Conservation (phyloP, 768 basidiomycete species). For the Mycena kentingensis region DNA sequence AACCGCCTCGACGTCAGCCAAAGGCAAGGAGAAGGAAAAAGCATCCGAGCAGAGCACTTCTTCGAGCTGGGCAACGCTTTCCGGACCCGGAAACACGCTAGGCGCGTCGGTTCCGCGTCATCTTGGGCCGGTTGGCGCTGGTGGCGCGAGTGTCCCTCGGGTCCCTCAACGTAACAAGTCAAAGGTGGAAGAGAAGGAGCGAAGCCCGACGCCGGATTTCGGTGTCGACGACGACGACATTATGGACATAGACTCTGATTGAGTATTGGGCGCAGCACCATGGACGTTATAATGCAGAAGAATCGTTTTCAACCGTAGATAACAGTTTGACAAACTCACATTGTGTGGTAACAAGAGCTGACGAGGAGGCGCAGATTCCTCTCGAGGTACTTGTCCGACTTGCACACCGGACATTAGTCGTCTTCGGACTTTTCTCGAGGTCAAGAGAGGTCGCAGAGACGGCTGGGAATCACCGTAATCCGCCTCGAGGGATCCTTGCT, state of each 20-base stretch:
- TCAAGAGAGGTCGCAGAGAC: too few species aligned
- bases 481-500: too few species aligned
- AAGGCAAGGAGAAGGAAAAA: conserved; percentile 58
- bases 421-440: too few species aligned
- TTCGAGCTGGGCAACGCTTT: conserved; percentile 34
- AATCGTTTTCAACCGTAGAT: too few species aligned
- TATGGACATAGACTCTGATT: conserved; percentile 86
- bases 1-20: conserved; percentile 39
- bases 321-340: too few species aligned
- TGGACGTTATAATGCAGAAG: too few species aligned
- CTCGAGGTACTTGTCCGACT: too few species aligned
- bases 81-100: conserved; percentile 53
- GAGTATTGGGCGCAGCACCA: too few species aligned
- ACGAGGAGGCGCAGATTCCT: too few species aligned
- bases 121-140: conserved; percentile 52
- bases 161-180: conserved; percentile 42
- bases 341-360: too few species aligned
- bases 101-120: conserved; percentile 43
- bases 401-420: too few species aligned
- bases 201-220: conserved; percentile 78
- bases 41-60: conserved; percentile 37
- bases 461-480: too few species aligned
- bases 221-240: conserved; percentile 84
- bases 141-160: conserved; percentile 54
- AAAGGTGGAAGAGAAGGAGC: conserved; percentile 41